Evolutionary conservation across 2,329 filamentous ascomycete species (phyloP), one percentile per base, ranked within the genome.

Genomic region (Penicillium hesseltinei): DNA sequence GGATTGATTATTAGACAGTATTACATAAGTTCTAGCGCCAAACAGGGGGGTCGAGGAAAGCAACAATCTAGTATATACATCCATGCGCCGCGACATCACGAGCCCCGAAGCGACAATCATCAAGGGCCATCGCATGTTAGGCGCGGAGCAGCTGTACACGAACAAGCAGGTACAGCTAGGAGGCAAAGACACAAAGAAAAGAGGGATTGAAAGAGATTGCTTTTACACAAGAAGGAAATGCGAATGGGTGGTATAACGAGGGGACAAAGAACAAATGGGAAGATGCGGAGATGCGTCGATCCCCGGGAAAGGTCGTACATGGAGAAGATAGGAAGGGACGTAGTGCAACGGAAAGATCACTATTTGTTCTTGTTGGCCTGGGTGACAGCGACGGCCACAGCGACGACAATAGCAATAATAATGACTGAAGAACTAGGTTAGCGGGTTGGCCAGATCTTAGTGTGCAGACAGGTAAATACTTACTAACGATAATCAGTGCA

Each of bases 401-500:
- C 78, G 42, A 82, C 74, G 53, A 84, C 75, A 64, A 84, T 80
- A 53, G 77, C 71, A 63, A 84, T 78, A 64, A 84, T 83, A 59
- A 83, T 71, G 54, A 83, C 81, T 84, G 54, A 25, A 46, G 5
- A 9, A 36, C 48, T 53, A 43, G 33, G 51, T 62, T 65, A 61
- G 61, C 51, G 23, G 13, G 29, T 10, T n/a, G 47, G 19, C 17
- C 45, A 36, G 45, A 36, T 21, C 42, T 36, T 49, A 11, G 48
- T 63, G 63, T 54, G 13, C 19, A 45, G 31, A 29, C 10, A 47
- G 42, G n/a, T 33, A 17, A 38, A 29, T 65, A 84, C 83, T 77
- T 72, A 82, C 80, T 78, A 66, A 82, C 78, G 69, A 97, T 91
- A 69, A 88, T 87, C 66, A 96, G 78, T 81, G 92, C 96, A 73